Evolutionary conservation across 192 early-diverging fungal genomes (phyloP).

Genomic region (Radiomyces spectabilis): DNA sequence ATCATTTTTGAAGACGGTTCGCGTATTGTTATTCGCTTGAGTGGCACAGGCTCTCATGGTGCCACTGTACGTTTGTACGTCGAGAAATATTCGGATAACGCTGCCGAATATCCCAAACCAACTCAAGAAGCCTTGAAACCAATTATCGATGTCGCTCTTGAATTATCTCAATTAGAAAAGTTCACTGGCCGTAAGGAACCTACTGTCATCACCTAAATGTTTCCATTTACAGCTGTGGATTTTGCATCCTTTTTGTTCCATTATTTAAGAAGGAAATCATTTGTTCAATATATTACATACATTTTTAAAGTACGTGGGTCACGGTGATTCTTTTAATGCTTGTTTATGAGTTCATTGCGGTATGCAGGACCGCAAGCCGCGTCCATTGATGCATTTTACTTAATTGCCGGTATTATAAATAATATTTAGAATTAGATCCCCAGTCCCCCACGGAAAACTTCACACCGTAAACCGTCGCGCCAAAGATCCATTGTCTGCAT

Average conservation of each 20-base stretch:
- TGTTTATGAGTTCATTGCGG: no score
- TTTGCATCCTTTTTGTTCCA: no score
- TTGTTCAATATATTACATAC: no score
- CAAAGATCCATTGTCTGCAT: slow-evolving; percentile 10
- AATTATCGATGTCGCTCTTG: slow-evolving; percentile 77
- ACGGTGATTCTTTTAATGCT: no score
- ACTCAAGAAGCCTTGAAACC: slow-evolving; percentile 84
- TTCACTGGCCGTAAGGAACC: slow-evolving; percentile 85
- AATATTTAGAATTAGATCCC: no score
- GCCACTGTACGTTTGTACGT: slow-evolving; percentile 96
- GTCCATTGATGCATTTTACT: no score
- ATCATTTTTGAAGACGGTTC: slow-evolving; percentile 89
- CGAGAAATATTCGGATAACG: slow-evolving; percentile 75
- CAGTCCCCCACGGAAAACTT: slow-evolving; percentile 20
- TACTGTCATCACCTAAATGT: slow-evolving; percentile 77
- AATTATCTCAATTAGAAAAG: slow-evolving; percentile 65
- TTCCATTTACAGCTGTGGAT: no score
- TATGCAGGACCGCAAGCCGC: no score
- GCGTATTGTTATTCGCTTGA: slow-evolving; percentile 86
- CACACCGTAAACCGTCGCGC: slow-evolving; percentile 10
- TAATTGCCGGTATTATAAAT: no score
- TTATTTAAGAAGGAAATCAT: no score
- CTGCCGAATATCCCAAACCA: slow-evolving; percentile 50
- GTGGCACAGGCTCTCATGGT: slow-evolving; percentile 91
- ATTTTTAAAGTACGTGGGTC: no score